Evolutionary conservation across 768 basidiomycete species (phyloP).

Genomic region (Tephrocybe sp.): DNA sequence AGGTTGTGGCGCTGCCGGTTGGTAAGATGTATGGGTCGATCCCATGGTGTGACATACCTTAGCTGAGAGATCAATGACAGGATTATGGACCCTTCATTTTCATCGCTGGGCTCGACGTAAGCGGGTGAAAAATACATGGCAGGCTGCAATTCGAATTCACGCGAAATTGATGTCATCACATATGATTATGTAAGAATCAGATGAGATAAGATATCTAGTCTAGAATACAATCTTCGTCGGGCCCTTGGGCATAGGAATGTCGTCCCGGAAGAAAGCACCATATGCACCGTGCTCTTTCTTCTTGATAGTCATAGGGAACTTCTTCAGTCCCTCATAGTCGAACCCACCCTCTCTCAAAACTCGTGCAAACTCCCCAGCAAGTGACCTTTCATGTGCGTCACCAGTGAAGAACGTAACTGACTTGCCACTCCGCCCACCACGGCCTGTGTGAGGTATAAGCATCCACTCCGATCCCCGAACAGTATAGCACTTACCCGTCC

Average conservation of each 20-base stretch:
- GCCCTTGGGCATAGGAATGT: constrained; percentile 53
- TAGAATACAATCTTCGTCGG: constrained; percentile 80
- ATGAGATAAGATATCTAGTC: constrained; percentile 8
- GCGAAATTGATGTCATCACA: constrained; percentile 18
- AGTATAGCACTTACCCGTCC: constrained; percentile 59
- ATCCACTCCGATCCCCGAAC: constrained; percentile 17
- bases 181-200: constrained; percentile 13
- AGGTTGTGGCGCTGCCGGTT: not conserved
- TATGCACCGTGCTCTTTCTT: constrained; percentile 92
- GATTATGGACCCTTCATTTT: constrained; percentile 91
- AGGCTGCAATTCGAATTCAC: constrained; percentile 3
- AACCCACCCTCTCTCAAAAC: constrained; percentile 88
- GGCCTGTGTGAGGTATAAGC: constrained; percentile 47
- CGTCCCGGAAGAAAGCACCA: constrained; percentile 80
- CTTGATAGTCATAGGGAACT: constrained; percentile 96
- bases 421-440: constrained; percentile 86
- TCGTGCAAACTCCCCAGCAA: constrained; percentile 91
- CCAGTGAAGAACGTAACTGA: constrained; percentile 98
- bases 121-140: constrained; percentile 31
- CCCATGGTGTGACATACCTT: constrained; percentile 43
- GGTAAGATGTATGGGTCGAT: constrained; percentile 1
- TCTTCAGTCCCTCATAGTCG: constrained; percentile 69
- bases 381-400: constrained; percentile 73
- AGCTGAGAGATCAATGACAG: constrained; percentile 85
- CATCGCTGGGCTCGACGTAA: constrained; percentile 62